Conservation (phyloP, 2,329 filamentous ascomycete species). For the Aureobasidium sp. region DNA sequence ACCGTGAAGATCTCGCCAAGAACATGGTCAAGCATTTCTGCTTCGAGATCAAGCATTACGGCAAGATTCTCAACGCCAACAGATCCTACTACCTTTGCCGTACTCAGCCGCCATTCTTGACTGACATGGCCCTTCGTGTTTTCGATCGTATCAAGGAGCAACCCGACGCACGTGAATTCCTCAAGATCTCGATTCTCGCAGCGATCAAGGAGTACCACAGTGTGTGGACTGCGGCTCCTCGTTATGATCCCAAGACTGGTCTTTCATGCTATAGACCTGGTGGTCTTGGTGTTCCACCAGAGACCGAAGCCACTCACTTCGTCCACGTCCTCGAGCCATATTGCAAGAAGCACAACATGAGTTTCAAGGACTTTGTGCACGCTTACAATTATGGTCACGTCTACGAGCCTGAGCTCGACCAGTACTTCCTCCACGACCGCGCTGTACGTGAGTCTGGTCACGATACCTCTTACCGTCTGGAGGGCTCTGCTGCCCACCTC, state of each 20-base stretch:
- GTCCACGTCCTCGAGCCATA: slow-evolving; percentile 75
- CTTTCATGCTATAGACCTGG: slow-evolving; percentile 79
- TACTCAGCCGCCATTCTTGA: slow-evolving; percentile 93
- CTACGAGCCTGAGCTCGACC: slow-evolving; percentile 78
- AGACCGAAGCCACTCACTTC: slow-evolving; percentile 85
- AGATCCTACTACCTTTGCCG: slow-evolving; percentile 90
- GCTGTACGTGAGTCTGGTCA: slow-evolving; percentile 94
- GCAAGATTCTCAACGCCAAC: slow-evolving; percentile 96
- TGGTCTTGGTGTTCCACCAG: slow-evolving; percentile 78
- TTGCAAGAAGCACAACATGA: slow-evolving; percentile 74
- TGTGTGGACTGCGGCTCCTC: slow-evolving; percentile 69
- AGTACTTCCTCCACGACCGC: slow-evolving; percentile 93
- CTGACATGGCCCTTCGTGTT: slow-evolving; percentile 90
- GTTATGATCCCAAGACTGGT: slow-evolving; percentile 68
- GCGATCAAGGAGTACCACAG: slow-evolving; percentile 96
- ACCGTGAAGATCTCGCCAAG: slow-evolving; percentile 80
- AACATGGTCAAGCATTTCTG: slow-evolving; percentile 94
- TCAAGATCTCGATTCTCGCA: slow-evolving; percentile 71
- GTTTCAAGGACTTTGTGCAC: slow-evolving; percentile 74
- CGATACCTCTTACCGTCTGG: slow-evolving; percentile 90
- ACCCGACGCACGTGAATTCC: slow-evolving; percentile 70
- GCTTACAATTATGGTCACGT: slow-evolving; percentile 78
- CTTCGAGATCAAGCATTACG: slow-evolving; percentile 97
- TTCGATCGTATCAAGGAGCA: slow-evolving; percentile 91
- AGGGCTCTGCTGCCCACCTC: slow-evolving; percentile 77